Evolutionary conservation across 306 rosid species (phyloP).

Genomic region (Malus orientalis): DNA sequence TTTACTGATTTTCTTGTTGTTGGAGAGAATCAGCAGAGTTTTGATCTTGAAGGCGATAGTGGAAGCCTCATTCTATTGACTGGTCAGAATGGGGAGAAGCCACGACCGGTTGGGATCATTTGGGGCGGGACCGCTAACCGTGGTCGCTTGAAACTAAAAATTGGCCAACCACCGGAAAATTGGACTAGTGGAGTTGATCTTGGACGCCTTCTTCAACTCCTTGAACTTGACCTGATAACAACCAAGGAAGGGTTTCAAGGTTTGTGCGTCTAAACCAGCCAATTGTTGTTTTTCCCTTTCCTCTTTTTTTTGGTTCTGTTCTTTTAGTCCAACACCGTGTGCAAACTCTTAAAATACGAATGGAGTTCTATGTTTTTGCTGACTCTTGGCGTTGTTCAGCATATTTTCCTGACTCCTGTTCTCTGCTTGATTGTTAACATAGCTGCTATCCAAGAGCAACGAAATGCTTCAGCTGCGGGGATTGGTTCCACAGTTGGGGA

Average conservation of each 20-base stretch:
- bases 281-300: not conserved
- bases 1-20: constrained; percentile 98
- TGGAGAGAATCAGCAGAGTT: constrained; percentile 94
- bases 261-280: constrained; percentile 42
- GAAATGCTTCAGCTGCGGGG: constrained; percentile 50
- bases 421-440: constrained; percentile 18
- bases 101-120: constrained; percentile 88
- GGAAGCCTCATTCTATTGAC: constrained; percentile 95
- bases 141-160: constrained; percentile 80
- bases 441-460: constrained; percentile 61
- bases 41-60: constrained; percentile 99
- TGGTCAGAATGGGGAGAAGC: constrained; percentile 67
- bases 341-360: not conserved
- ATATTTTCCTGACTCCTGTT: constrained; percentile 8
- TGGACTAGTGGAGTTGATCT: constrained; percentile 99
- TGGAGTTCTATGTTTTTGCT: not conserved
- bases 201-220: constrained; percentile 91
- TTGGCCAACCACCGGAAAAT: constrained; percentile 87
- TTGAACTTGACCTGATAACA: constrained; percentile 87
- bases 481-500: constrained; percentile 76
- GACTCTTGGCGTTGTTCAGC: not conserved
- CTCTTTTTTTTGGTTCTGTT: not conserved
- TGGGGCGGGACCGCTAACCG: constrained; percentile 99
- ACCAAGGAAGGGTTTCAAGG: constrained; percentile 74
- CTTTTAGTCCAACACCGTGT: not conserved